A percentile compares a stretch with the other conserved stretches of the same genome.
Evolutionary conservation across 2,329 filamentous ascomycete species (phyloP).

Genomic region (Pyricularia pennisetigena): DNA sequence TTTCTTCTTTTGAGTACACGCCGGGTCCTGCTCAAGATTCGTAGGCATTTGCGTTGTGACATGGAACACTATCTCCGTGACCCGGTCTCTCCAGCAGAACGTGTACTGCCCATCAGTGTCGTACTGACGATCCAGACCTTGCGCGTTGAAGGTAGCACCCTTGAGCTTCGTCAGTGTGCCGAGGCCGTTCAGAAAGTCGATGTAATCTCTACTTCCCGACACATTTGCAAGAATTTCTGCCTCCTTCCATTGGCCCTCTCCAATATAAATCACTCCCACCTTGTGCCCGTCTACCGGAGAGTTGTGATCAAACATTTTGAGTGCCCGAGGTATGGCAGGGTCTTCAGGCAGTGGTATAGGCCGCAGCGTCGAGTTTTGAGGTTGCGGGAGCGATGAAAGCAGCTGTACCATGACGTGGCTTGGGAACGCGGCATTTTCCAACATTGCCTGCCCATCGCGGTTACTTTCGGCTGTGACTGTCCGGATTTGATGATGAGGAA

Average conservation of each 20-base stretch:
- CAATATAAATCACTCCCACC: constrained; percentile 88
- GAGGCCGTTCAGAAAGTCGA: constrained; percentile 71
- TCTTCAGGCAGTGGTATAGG: constrained; percentile 67
- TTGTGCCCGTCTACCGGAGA: constrained; percentile 93
- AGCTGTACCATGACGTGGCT: constrained; percentile 65
- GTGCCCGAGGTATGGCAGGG: constrained; percentile 61
- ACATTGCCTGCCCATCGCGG: constrained; percentile 38
- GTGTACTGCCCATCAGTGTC: constrained; percentile 80
- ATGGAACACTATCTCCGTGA: constrained; percentile 93
- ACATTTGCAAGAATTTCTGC: constrained; percentile 79
- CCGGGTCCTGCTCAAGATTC: constrained; percentile 63
- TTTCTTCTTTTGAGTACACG: constrained; percentile 76
- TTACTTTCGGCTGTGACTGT: constrained; percentile 24
- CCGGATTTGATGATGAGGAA: constrained; percentile 38
- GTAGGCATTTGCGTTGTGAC: constrained; percentile 97
- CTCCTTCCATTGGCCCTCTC: constrained; percentile 74
- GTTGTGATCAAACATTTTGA: constrained; percentile 75
- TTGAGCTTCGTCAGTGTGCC: constrained; percentile 75
- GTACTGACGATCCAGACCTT: constrained; percentile 72
- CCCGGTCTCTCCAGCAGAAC: constrained; percentile 88
- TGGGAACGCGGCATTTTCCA: constrained; percentile 55
- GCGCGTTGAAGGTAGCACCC: constrained; percentile 81
- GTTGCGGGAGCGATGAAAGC: constrained; percentile 51
- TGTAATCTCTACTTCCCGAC: constrained; percentile 78
- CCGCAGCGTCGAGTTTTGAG: constrained; percentile 44